Base-by-base conservation (phyloP, 2,329 filamentous ascomycete genomes). In the Lasiodiplodia citricola region DNA sequence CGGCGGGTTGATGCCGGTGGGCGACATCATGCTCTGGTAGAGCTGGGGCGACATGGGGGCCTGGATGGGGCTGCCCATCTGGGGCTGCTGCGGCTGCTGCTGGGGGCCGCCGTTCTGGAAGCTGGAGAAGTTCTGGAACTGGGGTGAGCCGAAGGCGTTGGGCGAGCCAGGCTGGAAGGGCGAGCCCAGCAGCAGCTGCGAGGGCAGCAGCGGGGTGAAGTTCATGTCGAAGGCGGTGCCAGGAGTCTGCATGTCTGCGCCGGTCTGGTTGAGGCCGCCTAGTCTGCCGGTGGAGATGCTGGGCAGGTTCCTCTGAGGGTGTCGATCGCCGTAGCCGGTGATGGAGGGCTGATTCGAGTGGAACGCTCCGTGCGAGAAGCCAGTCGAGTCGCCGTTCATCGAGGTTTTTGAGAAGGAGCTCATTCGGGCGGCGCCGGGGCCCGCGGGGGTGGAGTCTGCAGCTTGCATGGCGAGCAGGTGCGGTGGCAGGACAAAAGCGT, bases 101-200 rank as follows among this genome's bases (percentile, higher is more conserved):
- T 90, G 88, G 75, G 94, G 88, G 82, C 79, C 80, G 68, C 79
- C 77, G n/a, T 73, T 73, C 14, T 75, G 75, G 68, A 96, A 97
- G 71, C 86, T 88, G 70, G 90, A 88, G 79, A 96, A 90, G 78
- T 87, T 94, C 80, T 96, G 91, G 81, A 97, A 99, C 79, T 97
- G 94, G 50, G 94, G 92, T 73, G 92, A 97, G 70, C 91, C 90
- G 81, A 97, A 98, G 47, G 92, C 91, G 41, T 91, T 92, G 4
- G 95, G 95, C 5, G 93, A 97, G 52, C 94, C 96, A 16, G 96
- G 94, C 82, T 98, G 96, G 83, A 98, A 98, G 21, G 96, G 96
- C 81, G 94, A 97, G 58, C 96, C 96, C 63, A 98, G 91, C 31
- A 99, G 89, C 74, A 99, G 86, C 82, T 97, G 93, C 41, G 95